Conservation (phyloP, 305 asterid species). For the Fraxinus ornus region DNA sequence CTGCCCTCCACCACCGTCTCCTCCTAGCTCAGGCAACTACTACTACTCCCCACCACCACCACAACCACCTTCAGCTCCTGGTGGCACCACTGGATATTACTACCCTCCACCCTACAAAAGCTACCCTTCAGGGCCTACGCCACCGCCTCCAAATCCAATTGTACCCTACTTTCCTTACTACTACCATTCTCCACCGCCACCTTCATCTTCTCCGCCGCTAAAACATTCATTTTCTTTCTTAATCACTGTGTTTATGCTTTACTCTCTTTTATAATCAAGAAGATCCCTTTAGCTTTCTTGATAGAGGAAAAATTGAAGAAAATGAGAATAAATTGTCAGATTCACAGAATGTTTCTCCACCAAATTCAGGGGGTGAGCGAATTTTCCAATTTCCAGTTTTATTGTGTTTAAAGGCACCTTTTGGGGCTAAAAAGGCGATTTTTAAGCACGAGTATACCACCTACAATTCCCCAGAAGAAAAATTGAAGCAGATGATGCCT, state of each 20-base stretch:
- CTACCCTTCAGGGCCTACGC: constrained; percentile 53
- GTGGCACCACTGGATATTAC: constrained; percentile 29
- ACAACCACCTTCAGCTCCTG: constrained; percentile 37
- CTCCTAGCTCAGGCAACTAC: constrained; percentile 20
- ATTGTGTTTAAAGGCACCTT: neutral
- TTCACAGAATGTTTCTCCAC: constrained; percentile 45
- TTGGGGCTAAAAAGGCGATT: neutral
- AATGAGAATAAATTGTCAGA: constrained; percentile 39
- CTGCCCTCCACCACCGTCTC: constrained; percentile 57
- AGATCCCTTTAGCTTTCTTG: constrained; percentile 7
- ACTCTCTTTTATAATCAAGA: constrained; percentile 22
- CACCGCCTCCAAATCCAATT: constrained; percentile 95
- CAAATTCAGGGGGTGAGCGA: neutral
- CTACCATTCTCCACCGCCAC: constrained; percentile 69
- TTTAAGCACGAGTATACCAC: constrained; percentile 2
- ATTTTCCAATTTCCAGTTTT: neutral
- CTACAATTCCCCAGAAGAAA: constrained; percentile 24
- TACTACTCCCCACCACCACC: constrained; percentile 27
- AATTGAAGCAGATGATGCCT: constrained; percentile 4
- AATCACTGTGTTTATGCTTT: constrained; percentile 26
- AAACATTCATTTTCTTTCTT: constrained; percentile 21
- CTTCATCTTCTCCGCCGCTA: constrained; percentile 35
- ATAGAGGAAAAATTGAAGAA: neutral
- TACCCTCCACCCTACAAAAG: constrained; percentile 42
- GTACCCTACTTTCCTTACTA: constrained; percentile 85